A percentile compares a stretch with the other conserved stretches of the same genome.
phyloP scores from a whole-genome alignment of 208 protist species.

The Trichomonas gallinae region DNA sequence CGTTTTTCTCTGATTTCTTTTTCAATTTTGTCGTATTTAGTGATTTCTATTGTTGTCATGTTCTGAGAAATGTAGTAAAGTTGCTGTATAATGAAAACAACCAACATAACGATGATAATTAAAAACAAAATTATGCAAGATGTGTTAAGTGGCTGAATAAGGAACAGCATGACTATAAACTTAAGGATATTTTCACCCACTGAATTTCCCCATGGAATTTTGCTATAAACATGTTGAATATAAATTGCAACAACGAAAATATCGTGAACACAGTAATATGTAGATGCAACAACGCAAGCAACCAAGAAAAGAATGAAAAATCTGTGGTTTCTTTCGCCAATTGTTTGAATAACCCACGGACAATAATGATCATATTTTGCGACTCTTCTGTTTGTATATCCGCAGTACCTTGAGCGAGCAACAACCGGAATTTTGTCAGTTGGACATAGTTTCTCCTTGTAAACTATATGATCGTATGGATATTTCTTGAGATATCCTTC shows the following conservation, averaged over 20 bases:
- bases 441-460: background rate
- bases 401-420: background rate
- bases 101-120: background rate
- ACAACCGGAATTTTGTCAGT: background rate
- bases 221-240: background rate
- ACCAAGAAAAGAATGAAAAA: background rate
- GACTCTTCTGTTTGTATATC: background rate
- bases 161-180: background rate
- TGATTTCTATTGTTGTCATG: background rate
- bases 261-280: background rate
- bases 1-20: background rate
- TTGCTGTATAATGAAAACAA: background rate
- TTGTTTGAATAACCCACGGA: background rate
- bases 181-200: background rate
- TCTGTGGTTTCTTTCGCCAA: background rate
- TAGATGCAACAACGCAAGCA: background rate
- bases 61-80: background rate
- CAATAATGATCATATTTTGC: conserved; percentile 17
- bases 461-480: background rate
- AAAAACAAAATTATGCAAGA: background rate
- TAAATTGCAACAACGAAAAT: background rate
- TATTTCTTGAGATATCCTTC: background rate
- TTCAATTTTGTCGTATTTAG: background rate
- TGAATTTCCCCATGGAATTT: background rate
- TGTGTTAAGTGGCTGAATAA: background rate